Evolutionary conservation across 352 stramenopile species (phyloP).

Genomic region (Pythium insidiosum): DNA sequence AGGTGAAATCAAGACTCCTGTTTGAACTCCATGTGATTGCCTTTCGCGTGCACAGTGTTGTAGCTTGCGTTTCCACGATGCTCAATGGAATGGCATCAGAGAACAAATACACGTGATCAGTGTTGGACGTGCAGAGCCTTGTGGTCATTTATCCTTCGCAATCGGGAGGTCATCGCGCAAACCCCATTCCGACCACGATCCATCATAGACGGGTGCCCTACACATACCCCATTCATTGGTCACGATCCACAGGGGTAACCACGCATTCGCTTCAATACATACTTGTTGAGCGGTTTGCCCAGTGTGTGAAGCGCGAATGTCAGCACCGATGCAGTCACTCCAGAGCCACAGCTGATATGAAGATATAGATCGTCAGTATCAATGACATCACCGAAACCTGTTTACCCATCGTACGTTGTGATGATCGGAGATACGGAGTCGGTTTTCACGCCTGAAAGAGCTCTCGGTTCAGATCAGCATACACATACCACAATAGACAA

Average conservation of each 20-base stretch:
- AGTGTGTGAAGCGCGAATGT: conserved; percentile 59
- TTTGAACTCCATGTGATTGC: no score
- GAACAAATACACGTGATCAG: no score
- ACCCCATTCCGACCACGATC: conserved; percentile 86
- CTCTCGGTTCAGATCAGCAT: conserved; percentile 1
- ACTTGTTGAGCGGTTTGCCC: conserved; percentile 66
- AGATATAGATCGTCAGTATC: conserved; percentile 6
- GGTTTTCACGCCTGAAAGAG: conserved; percentile 36
- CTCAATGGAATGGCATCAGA: no score
- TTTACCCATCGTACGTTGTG: conserved; percentile 66
- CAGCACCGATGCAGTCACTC: conserved; percentile 54
- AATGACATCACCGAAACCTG: no score
- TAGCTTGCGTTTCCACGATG: no score
- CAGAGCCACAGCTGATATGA: conserved; percentile 66
- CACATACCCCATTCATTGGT: neutral
- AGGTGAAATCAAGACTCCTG: no score
- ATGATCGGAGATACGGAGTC: conserved; percentile 53
- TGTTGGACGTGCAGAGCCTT: neutral
- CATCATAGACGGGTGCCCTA: conserved; percentile 83
- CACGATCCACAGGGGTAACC: no score
- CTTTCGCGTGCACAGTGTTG: no score
- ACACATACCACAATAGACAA: neutral
- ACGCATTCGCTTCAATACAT: no score
- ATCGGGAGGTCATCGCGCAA: conserved; percentile 49
- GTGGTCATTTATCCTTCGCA: conserved; percentile 17